A percentile compares a stretch with the other conserved stretches of the same genome.
phyloP scores from a whole-genome alignment of 2,329 filamentous ascomycete species.

The Exophiala dermatitidis region DNA sequence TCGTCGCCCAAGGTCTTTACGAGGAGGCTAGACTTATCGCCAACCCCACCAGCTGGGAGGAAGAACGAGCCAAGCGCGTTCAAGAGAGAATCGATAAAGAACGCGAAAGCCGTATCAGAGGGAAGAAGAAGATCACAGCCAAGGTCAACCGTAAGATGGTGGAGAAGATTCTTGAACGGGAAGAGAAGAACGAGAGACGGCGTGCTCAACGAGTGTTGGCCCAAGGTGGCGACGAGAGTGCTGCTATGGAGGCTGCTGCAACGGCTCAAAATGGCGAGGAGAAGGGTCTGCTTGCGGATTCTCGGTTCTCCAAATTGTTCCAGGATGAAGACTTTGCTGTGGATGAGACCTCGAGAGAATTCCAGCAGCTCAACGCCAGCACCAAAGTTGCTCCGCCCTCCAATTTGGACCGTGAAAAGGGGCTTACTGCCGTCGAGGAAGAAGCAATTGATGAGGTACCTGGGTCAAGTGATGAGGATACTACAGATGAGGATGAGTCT shows the following conservation, averaged over 20 bases:
- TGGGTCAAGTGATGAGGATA: constrained; percentile 36
- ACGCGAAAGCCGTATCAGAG: constrained; percentile 85
- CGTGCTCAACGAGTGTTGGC: constrained; percentile 44
- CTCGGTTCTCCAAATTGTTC: constrained; percentile 82
- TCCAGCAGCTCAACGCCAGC: constrained; percentile 81
- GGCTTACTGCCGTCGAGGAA: constrained; percentile 57
- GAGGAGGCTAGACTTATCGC: constrained; percentile 89
- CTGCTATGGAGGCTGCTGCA: constrained; percentile 29
- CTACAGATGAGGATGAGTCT: constrained; percentile 31
- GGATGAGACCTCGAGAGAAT: constrained; percentile 83
- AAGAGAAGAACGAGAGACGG: constrained; percentile 49
- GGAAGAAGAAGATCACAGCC: constrained; percentile 78
- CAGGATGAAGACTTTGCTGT: constrained; percentile 89
- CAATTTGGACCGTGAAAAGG: constrained; percentile 35
- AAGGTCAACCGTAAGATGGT: constrained; percentile 76
- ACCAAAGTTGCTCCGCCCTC: constrained; percentile 44
- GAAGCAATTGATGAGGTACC: constrained; percentile 50
- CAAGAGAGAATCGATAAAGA: constrained; percentile 96
- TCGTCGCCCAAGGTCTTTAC: constrained; percentile 89
- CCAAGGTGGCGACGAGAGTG: constrained; percentile 50
- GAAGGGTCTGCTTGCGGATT: constrained; percentile 67
- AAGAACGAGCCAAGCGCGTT: constrained; percentile 82
- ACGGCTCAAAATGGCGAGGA: constrained; percentile 19
- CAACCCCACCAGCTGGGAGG: constrained; percentile 89
- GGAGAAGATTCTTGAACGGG: constrained; percentile 54